Base-by-base conservation (phyloP, 768 basidiomycete species). In the Exsudoporus frostii region DNA sequence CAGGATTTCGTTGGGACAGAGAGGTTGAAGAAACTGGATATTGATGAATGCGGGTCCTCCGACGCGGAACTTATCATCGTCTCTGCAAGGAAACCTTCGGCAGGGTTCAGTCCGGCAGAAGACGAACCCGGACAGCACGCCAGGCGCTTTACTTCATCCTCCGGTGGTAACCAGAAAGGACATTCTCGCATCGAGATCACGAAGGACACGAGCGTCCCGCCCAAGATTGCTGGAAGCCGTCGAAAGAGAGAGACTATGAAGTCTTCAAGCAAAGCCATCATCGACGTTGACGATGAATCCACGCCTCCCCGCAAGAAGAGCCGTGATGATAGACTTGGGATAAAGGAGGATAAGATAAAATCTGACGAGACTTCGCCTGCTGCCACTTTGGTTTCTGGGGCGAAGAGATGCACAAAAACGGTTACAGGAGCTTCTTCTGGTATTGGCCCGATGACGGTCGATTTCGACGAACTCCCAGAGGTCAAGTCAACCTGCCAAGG, bases 381-480 rank as follows among this genome's bases (percentile, higher is more conserved):
- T 20, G 24, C 52, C 22, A 40, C 53, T 11, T 48, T 58, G 7
- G 44, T 27, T 19, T 45, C 53, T 24, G 50, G 54, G 27, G 55
- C 59, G 4, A 76, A 69, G 50, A 73, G 66, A 54, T 69, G 67
- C 53, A 64, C 64, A 3, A 72, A 67, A 56, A 72, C 71, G 57
- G 66, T 59, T 17, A 69, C 70, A 33, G 58, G 59, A 24, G 67
- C 74, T 7, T 71, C 75, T 27, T 66, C 73, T 19, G 38, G 36
- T 4, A 50, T 51, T 17, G 48, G 36, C 48, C 44, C 46, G 2
- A 52, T 49, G 6, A 39, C 32, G 19, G 50, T 71, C 33, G 66
- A 74, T 50, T 70, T 68, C 36, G 72, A 75, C 42, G 68, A 68
- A 43, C 62, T 69, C 42, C 70, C 72, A 24, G 58, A 59, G n/a